Percentiles rank a stretch among this genome's conserved stretches.
Conservation (phyloP, 345 rosid species). For the Melastoma malabathricum region DNA sequence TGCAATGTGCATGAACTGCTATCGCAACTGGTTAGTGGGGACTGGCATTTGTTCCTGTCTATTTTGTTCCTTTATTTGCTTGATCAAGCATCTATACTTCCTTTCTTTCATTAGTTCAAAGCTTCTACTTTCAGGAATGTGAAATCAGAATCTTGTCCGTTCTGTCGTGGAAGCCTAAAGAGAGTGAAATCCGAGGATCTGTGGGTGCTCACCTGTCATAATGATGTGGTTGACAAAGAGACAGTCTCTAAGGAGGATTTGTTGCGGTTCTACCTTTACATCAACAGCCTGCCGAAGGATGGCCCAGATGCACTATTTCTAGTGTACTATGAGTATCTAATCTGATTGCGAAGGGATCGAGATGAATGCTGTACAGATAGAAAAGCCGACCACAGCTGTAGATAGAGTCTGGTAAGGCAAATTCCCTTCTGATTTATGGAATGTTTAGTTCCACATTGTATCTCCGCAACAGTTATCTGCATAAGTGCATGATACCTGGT, state of each 20-base stretch:
- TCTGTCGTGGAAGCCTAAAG: conserved; percentile 86
- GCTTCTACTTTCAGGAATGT: conserved; percentile 47
- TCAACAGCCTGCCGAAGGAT: conserved; percentile 73
- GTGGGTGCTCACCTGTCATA: conserved; percentile 84
- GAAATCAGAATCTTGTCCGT: conserved; percentile 91
- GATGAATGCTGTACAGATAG: conserved; percentile 37
- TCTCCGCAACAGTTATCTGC: conserved; percentile 2
- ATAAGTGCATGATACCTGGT: conserved; percentile 1
- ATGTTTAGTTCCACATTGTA: conserved; percentile 10
- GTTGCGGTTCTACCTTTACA: conserved; percentile 59
- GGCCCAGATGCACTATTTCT: conserved; percentile 69
- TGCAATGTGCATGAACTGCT: conserved; percentile 96
- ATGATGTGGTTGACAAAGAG: conserved; percentile 70
- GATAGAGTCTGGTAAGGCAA: conserved; percentile 33
- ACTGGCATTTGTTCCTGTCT: too few species aligned
- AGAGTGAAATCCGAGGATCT: conserved; percentile 90
- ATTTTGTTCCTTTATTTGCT: too few species aligned
- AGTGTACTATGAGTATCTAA: conserved; percentile 70
- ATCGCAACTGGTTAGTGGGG: conserved; percentile 59
- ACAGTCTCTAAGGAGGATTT: conserved; percentile 59
- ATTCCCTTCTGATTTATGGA: conserved; percentile 10
- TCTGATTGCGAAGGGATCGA: conserved; percentile 24
- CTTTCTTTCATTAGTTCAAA: background rate
- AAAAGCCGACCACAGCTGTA: conserved; percentile 39
- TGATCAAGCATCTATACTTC: too few species aligned